These are phyloP conservation scores for Paracorniculantispora psalliotae DNA, from an alignment of 2,329 filamentous ascomycete species.

Conservation along the genomic window DNA sequence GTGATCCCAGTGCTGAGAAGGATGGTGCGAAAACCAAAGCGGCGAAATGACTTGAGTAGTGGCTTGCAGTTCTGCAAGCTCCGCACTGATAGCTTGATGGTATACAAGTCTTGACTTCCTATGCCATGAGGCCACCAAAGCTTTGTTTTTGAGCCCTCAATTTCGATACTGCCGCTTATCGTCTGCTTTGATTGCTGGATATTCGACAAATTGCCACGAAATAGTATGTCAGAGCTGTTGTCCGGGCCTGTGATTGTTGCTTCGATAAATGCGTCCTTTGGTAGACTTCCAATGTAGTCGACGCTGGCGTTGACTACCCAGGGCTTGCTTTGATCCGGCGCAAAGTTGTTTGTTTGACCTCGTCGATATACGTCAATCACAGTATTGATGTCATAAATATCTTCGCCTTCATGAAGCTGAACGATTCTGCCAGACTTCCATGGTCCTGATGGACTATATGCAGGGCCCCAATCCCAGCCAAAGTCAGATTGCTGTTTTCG, in stretches of 20 bases:
- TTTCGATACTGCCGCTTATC: constrained; percentile 43
- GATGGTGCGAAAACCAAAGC: constrained; percentile 58
- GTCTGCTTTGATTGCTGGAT: constrained; percentile 35
- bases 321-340: constrained; percentile 49
- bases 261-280: constrained; percentile 28
- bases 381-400: constrained; percentile 40
- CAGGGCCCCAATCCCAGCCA: constrained; percentile 61
- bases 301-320: constrained; percentile 60
- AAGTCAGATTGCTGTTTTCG: constrained; percentile 60
- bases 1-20: constrained; percentile 53
- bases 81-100: constrained; percentile 39
- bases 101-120: constrained; percentile 54
- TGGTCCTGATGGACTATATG: constrained; percentile 57
- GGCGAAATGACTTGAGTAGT: constrained; percentile 42
- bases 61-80: not conserved
- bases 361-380: constrained; percentile 55
- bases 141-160: constrained; percentile 41
- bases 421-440: constrained; percentile 56
- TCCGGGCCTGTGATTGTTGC: constrained; percentile 41
- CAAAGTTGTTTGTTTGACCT: constrained; percentile 53
- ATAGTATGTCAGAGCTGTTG: constrained; percentile 24
- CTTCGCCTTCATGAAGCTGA: constrained; percentile 38
- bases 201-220: constrained; percentile 28
- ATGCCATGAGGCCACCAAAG: constrained; percentile 59
- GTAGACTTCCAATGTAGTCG: constrained; percentile 48